These are phyloP conservation scores for Roridomyces roridus DNA, from an alignment of 768 basidiomycete species.

Conservation along the genomic window DNA sequence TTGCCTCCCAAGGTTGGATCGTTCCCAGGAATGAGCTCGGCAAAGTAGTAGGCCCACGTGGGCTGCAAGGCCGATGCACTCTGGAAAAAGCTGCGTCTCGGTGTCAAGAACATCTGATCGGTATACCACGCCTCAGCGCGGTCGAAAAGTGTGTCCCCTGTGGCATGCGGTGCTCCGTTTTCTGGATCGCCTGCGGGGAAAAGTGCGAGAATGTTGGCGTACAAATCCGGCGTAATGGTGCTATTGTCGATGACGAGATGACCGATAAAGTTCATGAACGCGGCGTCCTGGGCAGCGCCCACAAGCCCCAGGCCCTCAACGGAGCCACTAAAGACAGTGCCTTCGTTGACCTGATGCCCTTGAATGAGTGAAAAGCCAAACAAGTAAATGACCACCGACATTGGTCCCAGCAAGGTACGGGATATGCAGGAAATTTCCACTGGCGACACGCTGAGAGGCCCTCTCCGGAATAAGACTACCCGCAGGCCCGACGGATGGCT, in stretches of 20 bases:
- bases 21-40: conserved; percentile 63
- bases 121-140: conserved; percentile 63
- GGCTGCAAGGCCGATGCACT: conserved; percentile 53
- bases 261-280: conserved; percentile 55
- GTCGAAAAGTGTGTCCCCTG: conserved; percentile 66
- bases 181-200: conserved; percentile 57
- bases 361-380: background rate
- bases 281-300: conserved; percentile 44
- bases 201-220: conserved; percentile 43
- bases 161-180: conserved; percentile 59
- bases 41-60: conserved; percentile 61
- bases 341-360: conserved; percentile 55
- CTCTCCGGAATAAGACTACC: conserved; percentile 55
- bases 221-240: conserved; percentile 48
- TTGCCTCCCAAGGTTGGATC: conserved; percentile 53
- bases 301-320: conserved; percentile 47
- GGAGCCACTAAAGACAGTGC: conserved; percentile 47
- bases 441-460: conserved; percentile 50
- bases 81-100: conserved; percentile 56
- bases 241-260: conserved; percentile 57
- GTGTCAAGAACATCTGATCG: conserved; percentile 60
- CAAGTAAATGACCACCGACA: conserved; percentile 35
- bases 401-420: conserved; percentile 65
- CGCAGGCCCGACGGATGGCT: conserved; percentile 57
- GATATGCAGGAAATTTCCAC: conserved; percentile 57